These are phyloP conservation scores for Pleurotus eryngii DNA, from an alignment of 768 basidiomycete genomes.

Conservation along the genomic window DNA sequence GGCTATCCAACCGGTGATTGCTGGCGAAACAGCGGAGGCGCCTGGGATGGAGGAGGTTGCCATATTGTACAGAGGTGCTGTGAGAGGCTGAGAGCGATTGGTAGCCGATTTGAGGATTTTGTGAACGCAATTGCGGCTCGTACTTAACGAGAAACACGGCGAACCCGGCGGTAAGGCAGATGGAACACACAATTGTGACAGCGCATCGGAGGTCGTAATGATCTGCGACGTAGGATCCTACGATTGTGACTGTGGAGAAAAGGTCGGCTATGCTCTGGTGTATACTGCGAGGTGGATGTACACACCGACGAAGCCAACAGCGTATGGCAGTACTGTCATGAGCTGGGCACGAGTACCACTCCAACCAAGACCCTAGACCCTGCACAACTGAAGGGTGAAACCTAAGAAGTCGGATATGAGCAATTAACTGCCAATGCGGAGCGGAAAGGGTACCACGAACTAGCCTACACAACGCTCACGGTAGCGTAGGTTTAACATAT, in stretches of 20 bases:
- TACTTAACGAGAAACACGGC: constrained; percentile 34
- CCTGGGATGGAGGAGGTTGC: constrained; percentile 52
- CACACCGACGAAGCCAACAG: constrained; percentile 29
- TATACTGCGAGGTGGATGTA: not conserved
- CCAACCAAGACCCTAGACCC: constrained; percentile 45
- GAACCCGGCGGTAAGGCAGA: constrained; percentile 32
- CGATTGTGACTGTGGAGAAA: constrained; percentile 18
- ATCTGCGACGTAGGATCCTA: constrained; percentile 21
- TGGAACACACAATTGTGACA: constrained; percentile 26
- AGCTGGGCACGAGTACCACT: constrained; percentile 43
- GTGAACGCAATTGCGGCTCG: too few relatives aligned
- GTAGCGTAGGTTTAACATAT: too few relatives aligned
- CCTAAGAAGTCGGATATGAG: constrained; percentile 19
- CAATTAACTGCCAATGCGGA: constrained; percentile 13
- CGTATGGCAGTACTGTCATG: constrained; percentile 44
- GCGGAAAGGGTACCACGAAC: constrained; percentile 13
- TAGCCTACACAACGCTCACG: too few relatives aligned
- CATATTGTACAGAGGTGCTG: constrained; percentile 43
- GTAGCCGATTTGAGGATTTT: too few relatives aligned
- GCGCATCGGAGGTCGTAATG: constrained; percentile 21
- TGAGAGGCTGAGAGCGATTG: constrained; percentile 25
- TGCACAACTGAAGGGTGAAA: constrained; percentile 59
- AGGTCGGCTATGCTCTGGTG: not conserved
- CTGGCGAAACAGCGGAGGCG: constrained; percentile 47
- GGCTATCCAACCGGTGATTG: constrained; percentile 54